phyloP scores from a whole-genome alignment of 768 basidiomycete genomes.

The Suillus lakei region DNA sequence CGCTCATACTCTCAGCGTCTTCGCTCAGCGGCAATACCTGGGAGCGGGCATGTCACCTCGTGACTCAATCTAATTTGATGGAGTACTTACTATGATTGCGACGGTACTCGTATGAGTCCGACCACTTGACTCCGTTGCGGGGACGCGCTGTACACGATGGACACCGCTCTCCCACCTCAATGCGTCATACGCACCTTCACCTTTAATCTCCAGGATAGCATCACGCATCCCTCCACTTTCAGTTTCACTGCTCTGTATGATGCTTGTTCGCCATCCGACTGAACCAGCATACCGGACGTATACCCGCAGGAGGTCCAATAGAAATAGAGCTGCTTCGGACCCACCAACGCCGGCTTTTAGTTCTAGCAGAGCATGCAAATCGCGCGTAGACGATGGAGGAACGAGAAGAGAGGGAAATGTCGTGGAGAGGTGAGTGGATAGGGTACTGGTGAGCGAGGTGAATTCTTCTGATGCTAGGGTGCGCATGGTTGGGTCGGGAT shows the following conservation, averaged over 20 bases:
- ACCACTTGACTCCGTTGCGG: constrained; percentile 86
- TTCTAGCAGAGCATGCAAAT: constrained; percentile 83
- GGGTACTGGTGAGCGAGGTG: constrained; percentile 42
- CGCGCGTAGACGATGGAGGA: constrained; percentile 67
- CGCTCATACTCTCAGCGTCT: constrained; percentile 54
- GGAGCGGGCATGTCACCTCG: not conserved
- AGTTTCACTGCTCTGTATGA: constrained; percentile 62
- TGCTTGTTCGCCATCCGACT: constrained; percentile 62
- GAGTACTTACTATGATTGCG: constrained; percentile 73
- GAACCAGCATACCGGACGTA: constrained; percentile 67
- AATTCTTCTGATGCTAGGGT: constrained; percentile 75
- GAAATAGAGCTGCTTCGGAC: constrained; percentile 83
- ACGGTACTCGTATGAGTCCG: constrained; percentile 93
- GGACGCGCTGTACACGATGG: constrained; percentile 93
- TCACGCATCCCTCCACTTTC: constrained; percentile 76
- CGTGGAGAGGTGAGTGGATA: constrained; percentile 31
- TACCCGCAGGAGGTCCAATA: constrained; percentile 79
- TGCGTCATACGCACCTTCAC: constrained; percentile 75
- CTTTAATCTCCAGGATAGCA: constrained; percentile 80
- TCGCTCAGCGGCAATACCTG: constrained; percentile 85
- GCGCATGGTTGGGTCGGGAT: constrained; percentile 79
- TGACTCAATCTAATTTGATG: not conserved
- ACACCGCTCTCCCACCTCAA: constrained; percentile 94
- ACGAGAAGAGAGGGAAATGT: constrained; percentile 76
- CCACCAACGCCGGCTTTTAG: constrained; percentile 94